A percentile compares a stretch with the other conserved stretches of the same genome.
Conservation (phyloP, 2,329 filamentous ascomycete genomes). For the Penicillium sp. region DNA sequence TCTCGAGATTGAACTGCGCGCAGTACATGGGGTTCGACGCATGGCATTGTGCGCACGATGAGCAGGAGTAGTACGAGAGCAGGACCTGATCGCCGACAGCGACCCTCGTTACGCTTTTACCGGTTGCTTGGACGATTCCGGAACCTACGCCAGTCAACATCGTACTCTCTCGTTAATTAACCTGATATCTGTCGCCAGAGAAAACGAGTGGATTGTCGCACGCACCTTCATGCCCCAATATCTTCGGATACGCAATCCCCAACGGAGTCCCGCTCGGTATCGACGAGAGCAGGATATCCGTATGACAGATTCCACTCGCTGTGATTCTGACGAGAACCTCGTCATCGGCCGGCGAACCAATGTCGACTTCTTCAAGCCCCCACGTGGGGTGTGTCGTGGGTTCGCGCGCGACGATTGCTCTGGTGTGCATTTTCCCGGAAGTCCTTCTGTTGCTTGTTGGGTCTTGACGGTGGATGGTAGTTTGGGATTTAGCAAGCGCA, state of each 20-base stretch:
- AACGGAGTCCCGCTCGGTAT: slow-evolving; percentile 12
- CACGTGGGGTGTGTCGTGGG: not conserved
- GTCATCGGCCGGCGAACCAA: slow-evolving; percentile 17
- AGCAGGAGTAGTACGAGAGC: slow-evolving; percentile 41
- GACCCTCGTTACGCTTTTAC: slow-evolving; percentile 21
- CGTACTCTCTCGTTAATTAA: not conserved
- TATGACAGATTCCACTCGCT: slow-evolving; percentile 26
- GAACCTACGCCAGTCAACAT: slow-evolving; percentile 19
- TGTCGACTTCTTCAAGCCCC: not conserved
- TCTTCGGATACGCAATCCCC: slow-evolving; percentile 30
- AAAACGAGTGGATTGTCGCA: not conserved
- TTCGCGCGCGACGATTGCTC: slow-evolving; percentile 13
- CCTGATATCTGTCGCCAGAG: not conserved
- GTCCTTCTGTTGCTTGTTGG: too few species aligned
- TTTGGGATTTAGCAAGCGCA: too few species aligned
- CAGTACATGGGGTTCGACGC: slow-evolving; percentile 36
- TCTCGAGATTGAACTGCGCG: slow-evolving; percentile 16
- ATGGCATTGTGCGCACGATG: slow-evolving; percentile 37
- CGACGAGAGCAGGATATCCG: slow-evolving; percentile 20
- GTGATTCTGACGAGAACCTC: slow-evolving; percentile 25
- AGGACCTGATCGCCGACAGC: slow-evolving; percentile 35
- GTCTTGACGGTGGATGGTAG: not conserved
- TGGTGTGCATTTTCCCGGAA: not conserved
- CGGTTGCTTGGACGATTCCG: slow-evolving; percentile 21
- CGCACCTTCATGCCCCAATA: slow-evolving; percentile 35